phyloP scores from a whole-genome alignment of 768 basidiomycete genomes.

The Lentinula guzmanii region DNA sequence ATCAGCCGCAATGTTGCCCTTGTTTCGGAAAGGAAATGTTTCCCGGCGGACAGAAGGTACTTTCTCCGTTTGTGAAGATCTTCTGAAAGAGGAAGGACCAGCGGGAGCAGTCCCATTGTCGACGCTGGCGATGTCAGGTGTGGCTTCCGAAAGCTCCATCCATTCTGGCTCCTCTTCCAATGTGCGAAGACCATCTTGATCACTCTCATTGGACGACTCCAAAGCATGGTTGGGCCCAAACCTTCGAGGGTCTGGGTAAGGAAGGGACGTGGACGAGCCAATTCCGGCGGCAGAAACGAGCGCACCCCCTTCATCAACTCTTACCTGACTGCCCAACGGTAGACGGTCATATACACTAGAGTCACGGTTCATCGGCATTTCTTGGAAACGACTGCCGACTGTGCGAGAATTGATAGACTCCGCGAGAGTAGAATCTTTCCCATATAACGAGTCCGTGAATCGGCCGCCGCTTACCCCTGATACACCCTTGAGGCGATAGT shows the following conservation, averaged over 20 bases:
- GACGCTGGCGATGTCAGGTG: conserved; percentile 31
- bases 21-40: conserved; percentile 55
- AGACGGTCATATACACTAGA: conserved; percentile 52
- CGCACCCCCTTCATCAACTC: conserved; percentile 45
- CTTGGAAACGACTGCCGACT: conserved; percentile 66
- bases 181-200: conserved; percentile 24
- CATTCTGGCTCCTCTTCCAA: conserved; percentile 39
- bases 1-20: conserved; percentile 20
- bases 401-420: conserved; percentile 60
- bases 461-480: conserved; percentile 56
- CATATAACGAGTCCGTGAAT: conserved; percentile 38
- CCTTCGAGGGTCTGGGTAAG: conserved; percentile 46
- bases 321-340: conserved; percentile 53
- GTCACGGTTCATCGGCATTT: conserved; percentile 49
- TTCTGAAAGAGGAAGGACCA: conserved; percentile 30
- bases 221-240: conserved; percentile 51
- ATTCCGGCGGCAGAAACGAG: conserved; percentile 28
- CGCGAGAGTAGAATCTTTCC: conserved; percentile 39
- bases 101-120: conserved; percentile 8
- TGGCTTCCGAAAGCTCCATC: conserved; percentile 51
- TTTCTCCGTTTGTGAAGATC: conserved; percentile 24
- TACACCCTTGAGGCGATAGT: conserved; percentile 66
- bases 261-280: conserved; percentile 25
- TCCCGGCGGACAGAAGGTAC: conserved; percentile 39
- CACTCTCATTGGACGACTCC: conserved; percentile 15